Conservation (phyloP, 331 rosid genomes). For the Saraca asoca region DNA sequence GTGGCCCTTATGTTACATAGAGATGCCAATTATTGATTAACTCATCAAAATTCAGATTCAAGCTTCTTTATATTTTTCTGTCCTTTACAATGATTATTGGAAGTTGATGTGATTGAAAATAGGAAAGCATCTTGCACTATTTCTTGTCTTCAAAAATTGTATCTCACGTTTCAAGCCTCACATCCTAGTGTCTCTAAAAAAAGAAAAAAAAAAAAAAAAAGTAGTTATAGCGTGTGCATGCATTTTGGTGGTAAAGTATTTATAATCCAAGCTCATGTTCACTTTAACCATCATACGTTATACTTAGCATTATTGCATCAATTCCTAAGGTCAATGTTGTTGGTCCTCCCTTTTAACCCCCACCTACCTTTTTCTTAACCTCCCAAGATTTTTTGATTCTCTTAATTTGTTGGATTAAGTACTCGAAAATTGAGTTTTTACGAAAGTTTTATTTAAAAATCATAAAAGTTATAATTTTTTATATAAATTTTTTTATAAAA, state of each 20-base stretch:
- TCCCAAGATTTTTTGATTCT: too few relatives aligned
- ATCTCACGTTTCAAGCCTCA: not conserved
- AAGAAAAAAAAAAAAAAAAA: too few relatives aligned
- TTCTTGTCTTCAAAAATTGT: not conserved
- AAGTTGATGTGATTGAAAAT: constrained; percentile 11
- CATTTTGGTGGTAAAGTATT: too few relatives aligned
- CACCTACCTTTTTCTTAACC: not conserved
- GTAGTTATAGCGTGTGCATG: too few relatives aligned
- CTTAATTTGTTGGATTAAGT: too few relatives aligned
- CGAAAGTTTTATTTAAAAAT: too few relatives aligned
- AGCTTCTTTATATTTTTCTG: constrained; percentile 20
- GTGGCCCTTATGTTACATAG: constrained; percentile 29
- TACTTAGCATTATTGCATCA: not conserved
- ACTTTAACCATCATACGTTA: too few relatives aligned
- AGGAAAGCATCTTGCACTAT: constrained; percentile 11
- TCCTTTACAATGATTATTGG: not conserved
- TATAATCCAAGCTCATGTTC: too few relatives aligned
- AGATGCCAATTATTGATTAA: constrained; percentile 34
- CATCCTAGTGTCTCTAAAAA: not conserved
- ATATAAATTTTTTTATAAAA: too few relatives aligned
- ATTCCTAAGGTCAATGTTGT: not conserved
- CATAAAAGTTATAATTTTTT: too few relatives aligned
- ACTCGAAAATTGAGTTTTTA: too few relatives aligned
- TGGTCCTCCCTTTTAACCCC: not conserved
- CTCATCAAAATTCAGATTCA: constrained; percentile 18